phyloP scores from a whole-genome alignment of 495 filamentous ascomycete genomes.

The Darksidea phi region DNA sequence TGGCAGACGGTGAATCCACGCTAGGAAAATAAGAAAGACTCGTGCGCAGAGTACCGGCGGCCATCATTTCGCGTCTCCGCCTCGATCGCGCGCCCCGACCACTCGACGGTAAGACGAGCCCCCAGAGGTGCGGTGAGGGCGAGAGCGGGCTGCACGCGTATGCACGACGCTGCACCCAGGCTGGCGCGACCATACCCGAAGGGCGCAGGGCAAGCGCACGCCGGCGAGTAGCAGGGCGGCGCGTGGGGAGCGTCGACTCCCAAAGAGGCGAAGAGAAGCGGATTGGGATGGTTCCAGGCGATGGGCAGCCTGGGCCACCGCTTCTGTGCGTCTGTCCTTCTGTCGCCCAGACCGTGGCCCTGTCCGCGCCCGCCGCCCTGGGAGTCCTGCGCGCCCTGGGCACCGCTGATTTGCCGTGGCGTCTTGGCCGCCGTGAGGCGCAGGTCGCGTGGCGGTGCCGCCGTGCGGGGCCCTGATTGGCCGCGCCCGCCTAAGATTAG shows the following conservation, averaged over 20 bases:
- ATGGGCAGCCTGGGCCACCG: constrained; percentile 13
- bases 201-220: constrained; percentile 1
- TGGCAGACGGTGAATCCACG: constrained; percentile 32
- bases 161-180: constrained; percentile 8
- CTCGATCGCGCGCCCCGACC: constrained; percentile 35
- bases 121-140: constrained; percentile 31
- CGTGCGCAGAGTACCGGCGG: constrained; percentile 23
- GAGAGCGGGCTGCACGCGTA: constrained; percentile 17
- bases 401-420: constrained; percentile 6
- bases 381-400: too few relatives aligned
- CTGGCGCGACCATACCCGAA: constrained; percentile 5
- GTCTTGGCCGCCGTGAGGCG: constrained; percentile 4
- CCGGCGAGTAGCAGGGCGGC: constrained; percentile 10
- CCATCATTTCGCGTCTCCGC: constrained; percentile 33
- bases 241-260: constrained; percentile 28
- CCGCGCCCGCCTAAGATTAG: constrained; percentile 16
- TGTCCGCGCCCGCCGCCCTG: constrained; percentile 7
- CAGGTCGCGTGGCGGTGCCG: neutral
- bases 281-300: constrained; percentile 23
- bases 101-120: constrained; percentile 20
- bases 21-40: constrained; percentile 39
- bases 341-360: constrained; percentile 3
- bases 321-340: too few relatives aligned
- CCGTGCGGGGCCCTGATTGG: neutral
- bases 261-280: constrained; percentile 30